phyloP scores from a whole-genome alignment of 768 basidiomycete genomes.

The Hebeloma cylindrosporum region DNA sequence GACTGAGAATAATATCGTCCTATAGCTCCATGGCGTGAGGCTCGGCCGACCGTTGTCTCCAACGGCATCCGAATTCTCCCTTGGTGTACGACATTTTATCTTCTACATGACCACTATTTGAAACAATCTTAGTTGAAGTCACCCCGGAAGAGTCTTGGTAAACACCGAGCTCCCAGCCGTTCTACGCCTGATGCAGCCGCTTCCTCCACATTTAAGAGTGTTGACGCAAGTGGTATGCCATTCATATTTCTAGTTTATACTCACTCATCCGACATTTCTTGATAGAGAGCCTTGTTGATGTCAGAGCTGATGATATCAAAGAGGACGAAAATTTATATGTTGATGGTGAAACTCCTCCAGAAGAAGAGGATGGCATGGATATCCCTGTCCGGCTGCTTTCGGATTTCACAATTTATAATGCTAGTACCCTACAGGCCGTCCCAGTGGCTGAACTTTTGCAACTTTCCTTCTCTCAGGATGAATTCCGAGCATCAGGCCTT shows the following conservation, averaged over 20 bases:
- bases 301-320: constrained; percentile 29
- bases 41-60: constrained; percentile 16
- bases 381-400: constrained; percentile 58
- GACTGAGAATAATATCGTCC: background rate
- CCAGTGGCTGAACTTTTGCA: constrained; percentile 39
- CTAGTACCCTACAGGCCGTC: constrained; percentile 36
- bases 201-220: background rate
- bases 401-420: constrained; percentile 54
- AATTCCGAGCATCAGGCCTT: constrained; percentile 42
- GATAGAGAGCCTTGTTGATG: background rate
- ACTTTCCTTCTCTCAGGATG: constrained; percentile 23
- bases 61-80: constrained; percentile 22
- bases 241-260: too few relatives aligned
- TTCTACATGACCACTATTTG: too few relatives aligned
- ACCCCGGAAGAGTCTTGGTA: too few relatives aligned
- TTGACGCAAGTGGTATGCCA: too few relatives aligned
- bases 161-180: too few relatives aligned
- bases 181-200: too few relatives aligned
- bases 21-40: background rate
- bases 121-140: too few relatives aligned
- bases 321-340: constrained; percentile 45
- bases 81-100: constrained; percentile 1
- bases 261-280: background rate
- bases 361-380: constrained; percentile 32
- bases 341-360: constrained; percentile 38